These are phyloP conservation scores for Capsicum chinense DNA, from an alignment of 257 asterid genomes.

Conservation along the genomic window DNA sequence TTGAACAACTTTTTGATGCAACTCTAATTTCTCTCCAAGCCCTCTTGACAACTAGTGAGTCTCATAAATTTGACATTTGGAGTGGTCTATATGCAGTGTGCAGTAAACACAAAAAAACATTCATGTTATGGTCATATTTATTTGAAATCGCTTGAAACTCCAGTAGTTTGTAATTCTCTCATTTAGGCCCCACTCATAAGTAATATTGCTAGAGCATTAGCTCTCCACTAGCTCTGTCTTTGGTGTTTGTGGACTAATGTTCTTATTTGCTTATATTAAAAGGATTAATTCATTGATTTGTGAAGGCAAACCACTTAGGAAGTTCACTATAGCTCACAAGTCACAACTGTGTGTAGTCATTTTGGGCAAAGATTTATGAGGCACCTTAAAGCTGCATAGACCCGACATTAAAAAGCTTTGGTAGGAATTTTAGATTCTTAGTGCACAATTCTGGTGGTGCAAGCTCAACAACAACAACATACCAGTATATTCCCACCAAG, in stretches of 20 bases:
- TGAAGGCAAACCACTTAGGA: background rate
- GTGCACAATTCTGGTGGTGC: slow-evolving; percentile 20
- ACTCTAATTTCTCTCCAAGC: background rate
- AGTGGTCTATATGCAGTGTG: background rate
- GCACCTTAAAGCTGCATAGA: slow-evolving; percentile 3
- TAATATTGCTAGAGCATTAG: background rate
- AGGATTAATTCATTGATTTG: background rate
- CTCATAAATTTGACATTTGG: background rate
- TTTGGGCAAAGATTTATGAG: background rate
- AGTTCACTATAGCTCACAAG: background rate
- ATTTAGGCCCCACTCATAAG: background rate
- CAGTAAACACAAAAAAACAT: background rate
- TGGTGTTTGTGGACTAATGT: background rate
- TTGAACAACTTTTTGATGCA: background rate
- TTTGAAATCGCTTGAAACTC: background rate
- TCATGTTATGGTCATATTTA: background rate
- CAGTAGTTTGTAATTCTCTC: background rate
- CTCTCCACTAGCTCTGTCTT: background rate
- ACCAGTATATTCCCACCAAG: too few relatives aligned
- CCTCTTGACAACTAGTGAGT: background rate
- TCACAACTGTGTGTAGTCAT: background rate
- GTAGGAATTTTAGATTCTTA: background rate
- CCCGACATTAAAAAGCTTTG: background rate
- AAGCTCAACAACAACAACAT: background rate
- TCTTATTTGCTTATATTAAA: background rate